A percentile compares a stretch with the other conserved stretches of the same genome.
Evolutionary conservation across 179 eudicot genomes (phyloP).

Genomic region (Gypsophila paniculata): DNA sequence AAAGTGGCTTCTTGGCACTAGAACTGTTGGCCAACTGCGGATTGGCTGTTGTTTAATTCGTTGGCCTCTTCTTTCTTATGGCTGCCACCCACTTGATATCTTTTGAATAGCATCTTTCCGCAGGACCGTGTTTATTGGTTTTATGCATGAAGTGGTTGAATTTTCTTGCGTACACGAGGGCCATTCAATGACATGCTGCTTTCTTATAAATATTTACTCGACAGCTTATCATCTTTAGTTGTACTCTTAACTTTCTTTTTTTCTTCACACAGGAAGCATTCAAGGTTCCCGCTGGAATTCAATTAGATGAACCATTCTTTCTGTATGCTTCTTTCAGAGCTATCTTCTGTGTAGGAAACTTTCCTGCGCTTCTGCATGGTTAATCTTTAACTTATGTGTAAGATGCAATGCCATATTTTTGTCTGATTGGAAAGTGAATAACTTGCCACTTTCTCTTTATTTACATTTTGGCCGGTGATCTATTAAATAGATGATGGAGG

Average conservation of each 20-base stretch:
- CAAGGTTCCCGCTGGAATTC: conserved; percentile 5
- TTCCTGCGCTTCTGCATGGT: not conserved
- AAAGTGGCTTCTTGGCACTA: not conserved
- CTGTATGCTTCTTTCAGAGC: conserved; percentile 6
- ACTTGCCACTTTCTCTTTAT: not conserved
- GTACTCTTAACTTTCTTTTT: conserved; percentile 1
- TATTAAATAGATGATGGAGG: not conserved
- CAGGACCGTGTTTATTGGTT: conserved; percentile 7
- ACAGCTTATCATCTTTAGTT: not conserved
- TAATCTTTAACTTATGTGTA: not conserved
- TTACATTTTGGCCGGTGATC: not conserved
- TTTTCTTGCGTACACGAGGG: not conserved
- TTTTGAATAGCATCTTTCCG: not conserved
- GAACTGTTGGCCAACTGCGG: not conserved
- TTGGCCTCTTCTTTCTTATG: not conserved
- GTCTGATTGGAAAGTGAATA: conserved; percentile 1
- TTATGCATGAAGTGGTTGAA: conserved; percentile 9
- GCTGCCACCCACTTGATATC: not conserved
- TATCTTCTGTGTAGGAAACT: conserved; percentile 5
- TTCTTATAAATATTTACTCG: not conserved
- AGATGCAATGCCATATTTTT: conserved; percentile 1
- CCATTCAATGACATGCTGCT: conserved; percentile 6
- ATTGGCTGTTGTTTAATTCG: not conserved
- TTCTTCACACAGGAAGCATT: not conserved
- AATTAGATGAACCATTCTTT: not conserved